Evolutionary conservation across 2,329 filamentous ascomycete species (phyloP), one percentile per base, ranked within the genome.

Genomic region (Didymella keratinophila): DNA sequence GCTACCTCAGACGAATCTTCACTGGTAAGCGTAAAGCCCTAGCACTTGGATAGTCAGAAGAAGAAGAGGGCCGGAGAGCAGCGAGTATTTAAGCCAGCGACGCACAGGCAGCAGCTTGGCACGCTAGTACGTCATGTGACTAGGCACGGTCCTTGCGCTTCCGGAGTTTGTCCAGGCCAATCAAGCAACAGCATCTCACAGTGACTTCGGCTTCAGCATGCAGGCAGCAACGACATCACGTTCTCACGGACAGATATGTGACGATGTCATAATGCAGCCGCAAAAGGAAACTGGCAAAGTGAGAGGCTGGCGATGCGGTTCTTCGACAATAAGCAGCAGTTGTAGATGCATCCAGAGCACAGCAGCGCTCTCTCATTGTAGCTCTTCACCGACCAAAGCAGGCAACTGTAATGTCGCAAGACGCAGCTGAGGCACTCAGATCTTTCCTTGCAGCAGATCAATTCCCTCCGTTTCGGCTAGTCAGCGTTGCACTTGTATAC

Each of bases 1-100:
- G 85, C 86, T 85, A 86, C 87, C 88, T 92, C 90, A 87, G 90
- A 92, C 87, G 85, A 87, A 88, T 91, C 89, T 87, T 92, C 89
- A 92, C 87, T 89, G 88, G 86, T 86, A 88, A 86, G 86, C 87
- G 85, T 91, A 89, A 89, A 86, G 88, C 89, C 88, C 87, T 80
- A 88, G 87, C 87, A 30, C 18, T 36, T 25, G 18, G 53, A 36
- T 55, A 11, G 23, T 25, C 23, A 25, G 23, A 25, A 25, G 23
- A 28, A 36, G 27, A 28, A 16, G 34, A 41, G 36, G 47, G 53
- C 30, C 56, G 48, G 54, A 56, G 51, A 54, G 60, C 50, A 32
- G 23, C 4, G 16, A 12, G 42, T n/a, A n/a, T 1, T 46, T 63
- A 60, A 58, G 58, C 65, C n/a, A 14, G n/a, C 50, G 25, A 9